Conservation (phyloP, 177 flowering plant species). For the Vitis hybrid region DNA sequence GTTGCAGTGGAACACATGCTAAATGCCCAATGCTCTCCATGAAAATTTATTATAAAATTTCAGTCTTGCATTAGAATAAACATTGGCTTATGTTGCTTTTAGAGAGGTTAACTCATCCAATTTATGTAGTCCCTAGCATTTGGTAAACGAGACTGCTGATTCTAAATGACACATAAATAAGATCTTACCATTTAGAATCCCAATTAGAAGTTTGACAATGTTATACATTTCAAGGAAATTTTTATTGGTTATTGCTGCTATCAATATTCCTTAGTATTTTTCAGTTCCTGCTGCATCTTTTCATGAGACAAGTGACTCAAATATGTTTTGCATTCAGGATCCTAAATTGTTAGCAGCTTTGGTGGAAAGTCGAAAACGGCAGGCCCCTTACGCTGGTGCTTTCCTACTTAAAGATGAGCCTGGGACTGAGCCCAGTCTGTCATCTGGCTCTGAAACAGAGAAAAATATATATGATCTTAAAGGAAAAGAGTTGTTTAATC, state of each 20-base stretch:
- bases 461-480: conserved; percentile 63
- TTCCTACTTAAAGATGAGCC: conserved; percentile 95
- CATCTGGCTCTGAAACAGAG: conserved; percentile 67
- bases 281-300: background rate
- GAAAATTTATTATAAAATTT: too few relatives aligned
- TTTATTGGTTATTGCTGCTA: too few relatives aligned
- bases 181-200: too few relatives aligned
- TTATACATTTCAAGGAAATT: too few relatives aligned
- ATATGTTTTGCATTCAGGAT: conserved; percentile 55
- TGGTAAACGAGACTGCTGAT: too few relatives aligned
- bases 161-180: too few relatives aligned
- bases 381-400: conserved; percentile 95
- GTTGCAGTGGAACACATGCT: background rate
- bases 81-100: background rate
- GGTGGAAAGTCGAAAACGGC: conserved; percentile 75
- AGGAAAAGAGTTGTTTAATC: conserved; percentile 80
- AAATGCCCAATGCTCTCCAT: background rate
- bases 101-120: background rate
- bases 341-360: conserved; percentile 86
- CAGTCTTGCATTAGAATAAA: too few relatives aligned
- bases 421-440: conserved; percentile 49
- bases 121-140: too few relatives aligned
- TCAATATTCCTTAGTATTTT: too few relatives aligned
- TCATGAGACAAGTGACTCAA: background rate
- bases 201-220: too few relatives aligned